Base-by-base conservation (phyloP, 139 green algal species). In the Volvox reticuliferus region DNA sequence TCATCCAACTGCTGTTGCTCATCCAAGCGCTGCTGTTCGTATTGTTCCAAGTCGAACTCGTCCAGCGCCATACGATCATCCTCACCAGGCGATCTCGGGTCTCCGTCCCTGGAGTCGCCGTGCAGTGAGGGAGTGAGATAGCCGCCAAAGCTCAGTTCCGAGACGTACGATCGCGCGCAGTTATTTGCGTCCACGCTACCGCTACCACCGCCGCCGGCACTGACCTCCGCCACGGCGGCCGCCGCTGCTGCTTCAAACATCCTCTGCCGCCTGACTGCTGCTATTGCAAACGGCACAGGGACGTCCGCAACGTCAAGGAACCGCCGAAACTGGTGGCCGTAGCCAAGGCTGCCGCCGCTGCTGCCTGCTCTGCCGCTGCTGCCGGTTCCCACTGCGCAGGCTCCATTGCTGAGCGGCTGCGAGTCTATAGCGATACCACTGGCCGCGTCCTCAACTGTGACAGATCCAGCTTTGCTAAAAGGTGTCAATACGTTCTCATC, bases 71-170 rank as follows among this genome's bases (percentile, higher is more conserved):
- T 22, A 65, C 33, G 63, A 1, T 77, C 61, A 20, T 79, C 26
- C 33, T 79, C 86, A 24, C 86, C 28, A 22, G 61, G 61, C n/a
- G 81, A 86, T 1, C n/a, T 87, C 18, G 61, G 61, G 9, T 61
- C 81, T 5, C 61, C 61, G 12, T 86, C 79, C 36, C n/a, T 12
- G 18, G 81, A 76, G 63, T 22, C 82, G 63, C 65, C 82, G 9
- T 61, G n/a, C 17, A 76, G 63, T 35, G 65, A 79, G 9, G 69
- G 85, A 32, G 85, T 75, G 62, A 89, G 73, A 24, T 90, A 90
- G 21, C 71, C 86, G 71, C 86, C 86, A 28, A 90, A 90, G 30
- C 71, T 84, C n/a, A 90, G 73, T 75, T 90, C 86, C 21, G 73
- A 84, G 19, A 63, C 50, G 50, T 90, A 90, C 44, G 50, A 77